Base-by-base conservation (phyloP, 2,329 filamentous ascomycete genomes). In the Blastomyces parvus region DNA sequence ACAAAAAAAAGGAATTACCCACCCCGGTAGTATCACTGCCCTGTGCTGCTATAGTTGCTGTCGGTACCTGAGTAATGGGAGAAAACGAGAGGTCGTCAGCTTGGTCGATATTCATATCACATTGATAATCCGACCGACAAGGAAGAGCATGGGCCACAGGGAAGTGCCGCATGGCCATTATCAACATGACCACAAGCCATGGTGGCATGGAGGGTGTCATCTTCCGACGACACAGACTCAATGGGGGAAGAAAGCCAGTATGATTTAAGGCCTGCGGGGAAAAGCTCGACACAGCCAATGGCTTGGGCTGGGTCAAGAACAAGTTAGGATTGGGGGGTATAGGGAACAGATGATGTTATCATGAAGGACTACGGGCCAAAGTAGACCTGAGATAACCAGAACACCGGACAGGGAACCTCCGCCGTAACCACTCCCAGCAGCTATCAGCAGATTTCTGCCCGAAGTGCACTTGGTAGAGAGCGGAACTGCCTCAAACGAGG, bases 141-240 rank as follows among this genome's bases (percentile, higher is more conserved):
- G 52, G 63, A 50, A 61, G 44, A 14, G 60, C 60, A 25, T 62
- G 42, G 48, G 55, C 55, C 27, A 55, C 44, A 44, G 57, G 52
- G 17, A 59, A 42, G 14, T 38, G 25, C 36, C 40, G 27, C 30
- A 59, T 33, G 27, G 60, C 38, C 53, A 64, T 61, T 55, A 64
- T 55, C 55, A 58, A 36, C 22, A 60, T 57, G 50, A 48, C 59
- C 1, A 38, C 53, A 58, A 50, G 52, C 58, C 59, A 56, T 56
- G 27, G 30, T 30, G 48, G 25, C 22, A 25, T 61, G 3, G 42
- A 33, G 40, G 11, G 27, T 59, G 40, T 40, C 57, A 59, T 59
- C 14, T 46, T 44, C 25, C 17, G 33, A 59, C 8, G 57, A 40
- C 13, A 46, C 57, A 25, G 0, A 44, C 27, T 46, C 40, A 30